These are phyloP conservation scores for Solanum chacoense DNA, from an alignment of 305 asterid species.

Conservation along the genomic window DNA sequence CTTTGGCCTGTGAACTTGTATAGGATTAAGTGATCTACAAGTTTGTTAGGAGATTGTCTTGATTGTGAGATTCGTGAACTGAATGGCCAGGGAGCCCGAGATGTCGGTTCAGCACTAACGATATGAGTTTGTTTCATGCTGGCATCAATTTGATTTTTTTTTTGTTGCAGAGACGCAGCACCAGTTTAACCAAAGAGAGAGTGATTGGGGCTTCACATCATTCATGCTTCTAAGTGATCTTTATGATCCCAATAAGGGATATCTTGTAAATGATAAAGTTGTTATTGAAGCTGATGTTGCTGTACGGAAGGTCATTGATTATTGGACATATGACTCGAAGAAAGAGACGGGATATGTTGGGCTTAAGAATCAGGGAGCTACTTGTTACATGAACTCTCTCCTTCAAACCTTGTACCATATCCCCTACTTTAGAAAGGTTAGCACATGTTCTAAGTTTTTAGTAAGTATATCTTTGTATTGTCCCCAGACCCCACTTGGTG, in stretches of 20 bases:
- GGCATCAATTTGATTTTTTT: background rate
- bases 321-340: constrained; percentile 90
- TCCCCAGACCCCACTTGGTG: background rate
- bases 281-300: constrained; percentile 90
- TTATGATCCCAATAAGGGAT: constrained; percentile 81
- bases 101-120: background rate
- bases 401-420: constrained; percentile 85
- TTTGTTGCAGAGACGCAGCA: constrained; percentile 73
- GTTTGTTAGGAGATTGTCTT: background rate
- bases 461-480: background rate
- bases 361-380: constrained; percentile 93
- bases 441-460: background rate
- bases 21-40: background rate
- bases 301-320: constrained; percentile 81
- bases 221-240: constrained; percentile 86
- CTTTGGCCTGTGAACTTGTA: background rate
- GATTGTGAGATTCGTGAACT: background rate
- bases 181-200: constrained; percentile 84
- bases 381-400: constrained; percentile 91
- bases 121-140: background rate
- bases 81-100: background rate
- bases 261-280: constrained; percentile 65
- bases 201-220: constrained; percentile 95
- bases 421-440: constrained; percentile 84
- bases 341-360: constrained; percentile 93